Base-by-base conservation (phyloP, 2,329 filamentous ascomycete genomes). In the Ceratocystis destructans region DNA sequence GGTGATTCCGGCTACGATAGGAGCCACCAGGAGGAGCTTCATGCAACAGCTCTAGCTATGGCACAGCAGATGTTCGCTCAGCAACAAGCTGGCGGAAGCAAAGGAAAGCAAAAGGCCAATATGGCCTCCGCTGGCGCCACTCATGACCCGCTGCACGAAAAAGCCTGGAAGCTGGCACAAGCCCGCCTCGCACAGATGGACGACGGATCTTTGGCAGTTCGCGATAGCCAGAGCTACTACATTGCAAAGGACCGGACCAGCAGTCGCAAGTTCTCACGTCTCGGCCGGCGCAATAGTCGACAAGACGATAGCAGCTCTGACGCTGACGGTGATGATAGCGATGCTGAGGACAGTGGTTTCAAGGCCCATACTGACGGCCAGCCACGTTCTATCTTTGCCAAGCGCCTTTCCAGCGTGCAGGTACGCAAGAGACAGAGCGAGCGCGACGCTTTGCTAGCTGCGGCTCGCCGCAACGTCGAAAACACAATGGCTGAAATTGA, bases 31-130 rank as follows among this genome's bases (percentile, higher is more conserved):
- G 87, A 90, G 70, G 84, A 86, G 3, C 78, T 96, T 2, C 87
- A 87, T 69, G 89, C 90, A 37, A 93, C 90, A 22, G 90, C 92
- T 1, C 79, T 96, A 2, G 89, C 88, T 10, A 96, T 96, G 90
- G 91, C 92, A 5, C 88, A 87, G 75, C 84, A 87, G 70, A 93
- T 96, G 85, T 96, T 91, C 73, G 83, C 79, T 10, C 79, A 83
- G 44, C 86, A 90, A 70, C 84, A 89, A 69, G 83, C 81, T 68
- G 81, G 80, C 68, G 41, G 64, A 28, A 33, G 5, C 20, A 33
- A 20, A 15, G 7, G 15, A 17, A 28, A 6, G 25, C 17, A 44
- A 57, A 50, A 37, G 55, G n/a, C 28, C 17, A 20, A n/a, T 7
- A 37, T 59, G 55, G 12, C 25, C 17, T 22, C 55, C 55, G 25